A percentile compares a stretch with the other conserved stretches of the same genome.
Conservation (phyloP, 495 filamentous ascomycete genomes). For the Lepraria neglecta region DNA sequence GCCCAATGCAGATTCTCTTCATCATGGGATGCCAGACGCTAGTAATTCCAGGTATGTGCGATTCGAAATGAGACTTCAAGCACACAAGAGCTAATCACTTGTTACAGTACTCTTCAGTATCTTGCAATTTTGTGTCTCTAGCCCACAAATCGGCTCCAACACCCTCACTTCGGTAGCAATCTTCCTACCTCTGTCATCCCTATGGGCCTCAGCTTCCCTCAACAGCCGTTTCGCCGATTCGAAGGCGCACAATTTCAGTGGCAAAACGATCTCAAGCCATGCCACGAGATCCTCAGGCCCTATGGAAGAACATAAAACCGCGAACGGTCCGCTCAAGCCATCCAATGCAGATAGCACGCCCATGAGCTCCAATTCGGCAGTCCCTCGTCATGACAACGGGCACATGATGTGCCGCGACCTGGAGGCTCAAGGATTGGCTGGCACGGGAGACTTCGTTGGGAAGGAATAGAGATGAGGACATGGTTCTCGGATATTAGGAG, state of each 20-base stretch:
- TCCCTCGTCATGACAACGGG: neutral
- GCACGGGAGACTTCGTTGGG: neutral
- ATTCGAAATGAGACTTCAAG: conserved; percentile 7
- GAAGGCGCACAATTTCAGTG: conserved; percentile 10
- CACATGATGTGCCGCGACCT: conserved; percentile 16
- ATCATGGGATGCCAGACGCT: conserved; percentile 73
- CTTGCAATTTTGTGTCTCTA: conserved; percentile 49
- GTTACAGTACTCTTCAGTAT: conserved; percentile 47
- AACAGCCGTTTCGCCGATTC: conserved; percentile 13
- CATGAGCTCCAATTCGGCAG: conserved; percentile 1
- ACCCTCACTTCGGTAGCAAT: conserved; percentile 62
- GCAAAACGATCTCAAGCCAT: conserved; percentile 14
- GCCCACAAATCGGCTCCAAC: conserved; percentile 55
- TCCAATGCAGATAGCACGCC: conserved; percentile 15
- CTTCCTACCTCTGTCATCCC: conserved; percentile 70
- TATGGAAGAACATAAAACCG: conserved; percentile 15
- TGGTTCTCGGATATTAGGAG: neutral
- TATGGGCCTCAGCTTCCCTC: conserved; percentile 54
- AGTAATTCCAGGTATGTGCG: conserved; percentile 63
- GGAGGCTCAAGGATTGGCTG: conserved; percentile 24
- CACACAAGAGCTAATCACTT: conserved; percentile 20
- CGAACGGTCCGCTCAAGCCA: conserved; percentile 24
- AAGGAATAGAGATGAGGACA: conserved; percentile 4
- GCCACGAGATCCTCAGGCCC: conserved; percentile 16
- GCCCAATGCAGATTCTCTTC: conserved; percentile 65